Conservation (phyloP, 176 grass and related monocot species). For the Typha latifolia region DNA sequence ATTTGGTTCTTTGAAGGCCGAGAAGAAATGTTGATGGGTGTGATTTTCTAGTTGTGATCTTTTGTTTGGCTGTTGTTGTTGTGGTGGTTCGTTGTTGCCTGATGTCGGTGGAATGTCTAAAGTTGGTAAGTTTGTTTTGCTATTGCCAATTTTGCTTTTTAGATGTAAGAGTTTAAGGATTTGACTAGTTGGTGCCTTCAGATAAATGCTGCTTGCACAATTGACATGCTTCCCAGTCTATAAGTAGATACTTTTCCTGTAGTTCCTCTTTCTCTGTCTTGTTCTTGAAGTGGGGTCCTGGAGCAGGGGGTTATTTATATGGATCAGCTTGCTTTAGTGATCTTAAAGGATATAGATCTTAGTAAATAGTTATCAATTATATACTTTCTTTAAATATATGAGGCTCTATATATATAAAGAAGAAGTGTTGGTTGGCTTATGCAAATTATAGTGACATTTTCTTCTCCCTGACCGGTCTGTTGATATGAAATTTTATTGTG, state of each 20-base stretch:
- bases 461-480: too few species aligned
- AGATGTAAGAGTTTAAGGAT: background rate
- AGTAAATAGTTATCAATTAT: too few species aligned
- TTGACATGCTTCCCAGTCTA: too few species aligned
- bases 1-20: background rate
- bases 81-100: background rate
- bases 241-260: too few species aligned
- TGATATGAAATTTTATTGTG: too few species aligned
- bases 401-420: too few species aligned
- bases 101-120: background rate
- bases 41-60: background rate
- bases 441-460: too few species aligned
- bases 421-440: too few species aligned
- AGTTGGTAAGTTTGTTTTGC: constrained; percentile 1
- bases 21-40: background rate
- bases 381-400: too few species aligned
- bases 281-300: background rate
- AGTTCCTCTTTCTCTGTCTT: background rate
- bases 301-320: background rate
- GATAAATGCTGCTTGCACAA: background rate
- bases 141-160: background rate
- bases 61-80: background rate
- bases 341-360: background rate
- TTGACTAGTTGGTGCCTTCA: background rate
- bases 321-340: background rate